Base-by-base conservation (phyloP, 2,329 filamentous ascomycete species). In the Pleurostoma richardsiae region DNA sequence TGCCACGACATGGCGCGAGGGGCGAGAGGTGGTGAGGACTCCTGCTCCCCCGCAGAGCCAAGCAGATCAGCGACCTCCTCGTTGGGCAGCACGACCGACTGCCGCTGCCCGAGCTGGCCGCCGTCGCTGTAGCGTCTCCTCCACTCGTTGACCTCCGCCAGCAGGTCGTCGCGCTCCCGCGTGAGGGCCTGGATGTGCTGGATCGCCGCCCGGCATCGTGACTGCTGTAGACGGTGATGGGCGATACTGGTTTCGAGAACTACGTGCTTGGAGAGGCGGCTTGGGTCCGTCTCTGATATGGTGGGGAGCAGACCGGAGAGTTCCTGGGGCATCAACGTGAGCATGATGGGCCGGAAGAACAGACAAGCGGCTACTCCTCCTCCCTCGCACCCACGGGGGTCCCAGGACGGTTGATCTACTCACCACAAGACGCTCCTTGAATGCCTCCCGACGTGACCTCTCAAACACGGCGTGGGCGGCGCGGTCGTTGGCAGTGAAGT, bases 401-500 rank as follows among this genome's bases (percentile, higher is more conserved):
- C 2, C 19, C 19, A 19, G 19, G 19, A 19, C 19, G 19, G 29
- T 8, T 11, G 27, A 11, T 39, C 19, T 19, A 58, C 62, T 50
- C 30, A 67, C 68, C 39, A 56, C 62, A 19, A 71, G 47, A 3
- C 63, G 56, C 39, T 67, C 62, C 43, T 66, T 67, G 54, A 70
- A 71, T 1, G 67, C 62, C 49, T 70, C 67, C n/a, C 68, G 60
- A 10, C 68, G 63, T 3, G 60, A 64, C 51, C 63, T 64, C 45
- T 71, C 67, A 50, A 71, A 70, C 5, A 65, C 58, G 1, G 66
- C 60, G 49, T 71, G 68, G 4, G 63, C 61, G 4, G 67, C 67
- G 7, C 68, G 66, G 43, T 71, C 68, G 43, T 69, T 58, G 4
- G 64, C 61, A 2, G 68, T 69, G 51, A 67, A 69, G 52, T 67